A percentile compares a stretch with the other conserved stretches of the same genome.
phyloP scores from a whole-genome alignment of 2,329 filamentous ascomycete genomes.

The Fusarium sp. region DNA sequence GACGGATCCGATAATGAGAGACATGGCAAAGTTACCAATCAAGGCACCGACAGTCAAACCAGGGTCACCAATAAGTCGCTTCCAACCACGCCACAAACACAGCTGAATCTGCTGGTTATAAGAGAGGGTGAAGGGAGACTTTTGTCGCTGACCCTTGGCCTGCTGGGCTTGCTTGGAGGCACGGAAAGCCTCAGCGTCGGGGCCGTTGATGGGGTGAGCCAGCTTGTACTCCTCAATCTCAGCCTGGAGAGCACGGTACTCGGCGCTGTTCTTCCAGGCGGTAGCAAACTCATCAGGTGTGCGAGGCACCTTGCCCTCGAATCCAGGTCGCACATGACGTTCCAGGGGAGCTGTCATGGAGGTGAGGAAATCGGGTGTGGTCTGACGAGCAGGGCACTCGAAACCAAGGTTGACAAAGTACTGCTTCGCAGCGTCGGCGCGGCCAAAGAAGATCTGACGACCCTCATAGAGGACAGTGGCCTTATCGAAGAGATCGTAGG shows the following conservation, averaged over 20 bases:
- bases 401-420: constrained; percentile 78
- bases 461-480: constrained; percentile 69
- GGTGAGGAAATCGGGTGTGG: constrained; percentile 78
- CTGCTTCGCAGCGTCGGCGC: constrained; percentile 67
- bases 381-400: constrained; percentile 74
- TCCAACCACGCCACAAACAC: constrained; percentile 84
- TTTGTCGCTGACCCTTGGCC: constrained; percentile 69
- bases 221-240: constrained; percentile 69
- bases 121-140: constrained; percentile 87
- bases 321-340: constrained; percentile 67
- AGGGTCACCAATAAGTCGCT: constrained; percentile 81
- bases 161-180: constrained; percentile 66
- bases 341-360: constrained; percentile 73
- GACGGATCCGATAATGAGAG: constrained; percentile 81
- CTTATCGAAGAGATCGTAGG: constrained; percentile 75
- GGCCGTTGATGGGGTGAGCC: constrained; percentile 64
- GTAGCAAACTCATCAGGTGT: constrained; percentile 72
- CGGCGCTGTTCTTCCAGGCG: constrained; percentile 67
- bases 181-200: constrained; percentile 69
- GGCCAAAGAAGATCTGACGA: constrained; percentile 73
- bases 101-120: constrained; percentile 80
- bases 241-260: constrained; percentile 62
- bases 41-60: constrained; percentile 77
- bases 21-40: constrained; percentile 80
- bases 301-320: constrained; percentile 66